Base-by-base conservation (phyloP, 345 rosid species). In the Arabidopsis arenosa region DNA sequence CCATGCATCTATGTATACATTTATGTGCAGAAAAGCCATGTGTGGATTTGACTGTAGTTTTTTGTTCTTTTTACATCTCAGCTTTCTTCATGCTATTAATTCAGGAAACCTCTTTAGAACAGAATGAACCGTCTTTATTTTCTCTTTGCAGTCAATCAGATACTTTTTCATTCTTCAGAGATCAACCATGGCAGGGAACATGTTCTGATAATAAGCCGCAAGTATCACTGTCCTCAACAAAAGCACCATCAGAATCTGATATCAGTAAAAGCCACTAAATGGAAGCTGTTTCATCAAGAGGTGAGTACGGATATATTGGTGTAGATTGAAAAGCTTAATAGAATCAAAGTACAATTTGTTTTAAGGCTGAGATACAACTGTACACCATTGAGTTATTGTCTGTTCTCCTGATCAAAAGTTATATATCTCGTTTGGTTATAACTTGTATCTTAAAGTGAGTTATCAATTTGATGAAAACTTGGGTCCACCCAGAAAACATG, bases 191-290 rank as follows among this genome's bases (percentile, higher is more conserved):
- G 54, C 17, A 28, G 23, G 21, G 62, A 75, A 59, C 62, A 49
- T 75, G 62, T 30, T 67, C 1, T 59, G 73, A 10, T 67, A 30
- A 58, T 17, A 75, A 75, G n/a, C 61, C 53, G 45, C 66, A 74
- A 57, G 35, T 47, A 47, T 75, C 79, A 39, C 6, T 75, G 52
- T 75, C 54, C 62, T 56, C 51, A 28, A 17, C 23, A 58, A 59
- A 75, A 58, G 44, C 67, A 48, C 33, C 32, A 57, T n/a, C 35
- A 66, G 61, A 48, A 75, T 75, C 79, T 30, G 47, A 68, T 51
- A 40, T 68, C 55, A 59, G 17, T 51, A n/a, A 59, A 49, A 67
- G 66, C 36, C 79, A 57, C 41, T 9, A 2, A 57, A 65, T 37
- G 45, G 18, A 37, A 47, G 30, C 9, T 49, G 74, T 60, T 67